A percentile compares a stretch with the other conserved stretches of the same genome.
These are phyloP conservation scores for Yamadazyma pseudoaaseri DNA, from an alignment of 1,139 yeast species.

Conservation along the genomic window DNA sequence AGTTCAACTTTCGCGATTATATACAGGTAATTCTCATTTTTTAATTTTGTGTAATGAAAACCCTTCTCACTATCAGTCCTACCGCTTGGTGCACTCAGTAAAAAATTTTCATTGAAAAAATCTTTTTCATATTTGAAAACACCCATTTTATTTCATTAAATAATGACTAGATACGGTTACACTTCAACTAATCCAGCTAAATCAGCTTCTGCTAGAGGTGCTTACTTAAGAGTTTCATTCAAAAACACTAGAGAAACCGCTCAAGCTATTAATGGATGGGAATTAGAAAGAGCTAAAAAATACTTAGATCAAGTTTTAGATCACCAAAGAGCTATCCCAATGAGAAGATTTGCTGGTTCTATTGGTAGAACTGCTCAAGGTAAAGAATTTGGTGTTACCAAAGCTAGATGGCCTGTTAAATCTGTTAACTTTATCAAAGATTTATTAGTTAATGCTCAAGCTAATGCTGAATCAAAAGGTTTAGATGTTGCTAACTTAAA, in stretches of 20 bases:
- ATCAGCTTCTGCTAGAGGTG: constrained; percentile 99
- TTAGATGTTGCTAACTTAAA: constrained; percentile 92
- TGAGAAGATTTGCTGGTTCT: constrained; percentile 96
- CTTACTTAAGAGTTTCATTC: constrained; percentile 98
- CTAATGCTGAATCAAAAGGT: constrained; percentile 99
- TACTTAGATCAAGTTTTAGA: constrained; percentile 96
- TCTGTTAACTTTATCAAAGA: constrained; percentile 94
- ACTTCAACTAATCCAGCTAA: constrained; percentile 99
- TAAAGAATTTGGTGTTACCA: constrained; percentile 99
- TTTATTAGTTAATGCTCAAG: constrained; percentile 94
- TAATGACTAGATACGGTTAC: constrained; percentile 89
- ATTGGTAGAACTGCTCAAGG: constrained; percentile 99
- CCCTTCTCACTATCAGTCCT: no score
- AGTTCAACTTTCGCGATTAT: no score
- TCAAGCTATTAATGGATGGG: constrained; percentile 98
- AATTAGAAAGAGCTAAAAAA: constrained; percentile 90
- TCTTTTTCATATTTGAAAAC: constrained; percentile 7
- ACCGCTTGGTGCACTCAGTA: constrained; percentile 2
- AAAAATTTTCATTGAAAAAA: constrained; percentile 10
- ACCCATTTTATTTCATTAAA: constrained; percentile 5
- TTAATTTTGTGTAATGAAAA: no score
- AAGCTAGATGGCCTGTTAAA: constrained; percentile 99
- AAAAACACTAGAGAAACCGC: constrained; percentile 99
- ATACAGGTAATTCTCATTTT: no score
- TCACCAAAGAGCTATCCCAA: constrained; percentile 99